phyloP scores from a whole-genome alignment of 306 rosid species.

The Cicer yamashitae region DNA sequence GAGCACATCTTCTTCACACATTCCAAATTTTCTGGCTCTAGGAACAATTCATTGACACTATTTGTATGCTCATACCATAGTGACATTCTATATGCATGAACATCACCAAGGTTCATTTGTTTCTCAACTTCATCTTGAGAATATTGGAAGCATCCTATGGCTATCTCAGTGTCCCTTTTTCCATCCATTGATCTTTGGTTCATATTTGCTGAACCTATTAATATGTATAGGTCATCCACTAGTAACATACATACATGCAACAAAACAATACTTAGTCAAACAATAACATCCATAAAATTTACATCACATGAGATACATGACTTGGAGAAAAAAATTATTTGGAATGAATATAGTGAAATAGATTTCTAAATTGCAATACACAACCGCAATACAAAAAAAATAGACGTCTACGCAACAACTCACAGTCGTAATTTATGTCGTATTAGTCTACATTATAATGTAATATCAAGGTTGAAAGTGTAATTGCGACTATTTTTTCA shows the following conservation, averaged over 20 bases:
- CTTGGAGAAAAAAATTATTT: neutral
- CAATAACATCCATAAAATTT: neutral
- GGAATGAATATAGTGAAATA: neutral
- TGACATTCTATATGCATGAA: constrained; percentile 71
- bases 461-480: too few species aligned
- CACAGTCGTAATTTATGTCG: too few species aligned
- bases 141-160: constrained; percentile 80
- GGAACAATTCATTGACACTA: constrained; percentile 40
- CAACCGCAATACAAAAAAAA: too few species aligned
- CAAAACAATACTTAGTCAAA: constrained; percentile 33
- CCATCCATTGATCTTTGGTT: constrained; percentile 99
- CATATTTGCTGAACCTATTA: constrained; percentile 93
- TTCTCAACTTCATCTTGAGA: constrained; percentile 35
- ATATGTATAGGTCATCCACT: constrained; percentile 92
- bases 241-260: constrained; percentile 9
- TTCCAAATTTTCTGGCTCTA: constrained; percentile 54
- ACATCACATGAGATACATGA: neutral
- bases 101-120: constrained; percentile 46
- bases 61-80: constrained; percentile 87
- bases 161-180: constrained; percentile 85
- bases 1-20: constrained; percentile 51
- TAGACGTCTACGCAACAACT: too few species aligned
- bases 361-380: too few species aligned
- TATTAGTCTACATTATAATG: too few species aligned
- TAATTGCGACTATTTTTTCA: too few species aligned